Percentiles rank a stretch among this genome's conserved stretches.
Conservation (phyloP, 352 stramenopile species). For the Phytophthora sp. region DNA sequence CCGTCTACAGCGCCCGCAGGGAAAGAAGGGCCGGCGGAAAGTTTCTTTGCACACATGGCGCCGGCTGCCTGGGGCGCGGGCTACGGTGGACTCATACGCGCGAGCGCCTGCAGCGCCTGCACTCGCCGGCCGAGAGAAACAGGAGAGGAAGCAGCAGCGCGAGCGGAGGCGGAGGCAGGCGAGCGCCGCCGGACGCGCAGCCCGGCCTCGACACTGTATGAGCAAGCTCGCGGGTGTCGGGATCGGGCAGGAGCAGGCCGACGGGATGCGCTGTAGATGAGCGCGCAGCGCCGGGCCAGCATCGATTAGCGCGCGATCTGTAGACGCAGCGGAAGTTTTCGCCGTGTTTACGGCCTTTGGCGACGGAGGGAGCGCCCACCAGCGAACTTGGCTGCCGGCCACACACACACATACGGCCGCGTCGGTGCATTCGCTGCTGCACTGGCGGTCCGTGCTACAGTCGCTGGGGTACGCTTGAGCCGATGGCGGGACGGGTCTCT, state of each 20-base stretch:
- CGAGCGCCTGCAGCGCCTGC: too few relatives aligned
- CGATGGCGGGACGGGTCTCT: too few relatives aligned
- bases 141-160: background rate
- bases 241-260: slow-evolving; percentile 14
- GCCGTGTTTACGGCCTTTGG: too few relatives aligned
- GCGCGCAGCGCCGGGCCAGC: slow-evolving; percentile 3
- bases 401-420: too few relatives aligned
- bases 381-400: too few relatives aligned
- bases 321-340: background rate
- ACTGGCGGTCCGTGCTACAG: too few relatives aligned
- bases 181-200: too few relatives aligned
- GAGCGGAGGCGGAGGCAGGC: too few relatives aligned
- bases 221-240: background rate
- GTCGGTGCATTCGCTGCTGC: background rate
- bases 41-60: slow-evolving; percentile 19
- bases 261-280: slow-evolving; percentile 30
- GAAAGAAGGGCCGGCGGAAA: slow-evolving; percentile 13
- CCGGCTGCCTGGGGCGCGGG: slow-evolving; percentile 1
- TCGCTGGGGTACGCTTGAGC: too few relatives aligned
- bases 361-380: too few relatives aligned
- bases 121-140: background rate
- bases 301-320: slow-evolving; percentile 16
- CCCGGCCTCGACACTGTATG: slow-evolving; percentile 11
- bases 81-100: too few relatives aligned
- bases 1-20: slow-evolving; percentile 24